Evolutionary conservation across 2,329 filamentous ascomycete species (phyloP).

Genomic region (Rhytidhysteron rufulum): DNA sequence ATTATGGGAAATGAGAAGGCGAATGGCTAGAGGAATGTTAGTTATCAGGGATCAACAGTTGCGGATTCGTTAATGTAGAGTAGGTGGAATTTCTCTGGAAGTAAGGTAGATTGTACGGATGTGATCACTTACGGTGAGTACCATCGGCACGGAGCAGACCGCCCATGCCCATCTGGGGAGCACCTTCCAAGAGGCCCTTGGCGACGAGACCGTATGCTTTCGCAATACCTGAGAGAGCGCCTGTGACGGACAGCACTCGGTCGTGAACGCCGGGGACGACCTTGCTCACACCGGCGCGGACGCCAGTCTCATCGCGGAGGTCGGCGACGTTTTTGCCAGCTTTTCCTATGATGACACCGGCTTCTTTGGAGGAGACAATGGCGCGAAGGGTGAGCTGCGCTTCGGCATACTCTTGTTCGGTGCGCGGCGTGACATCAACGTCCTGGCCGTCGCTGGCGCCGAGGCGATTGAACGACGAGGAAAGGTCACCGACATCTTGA

Average conservation of each 20-base stretch:
- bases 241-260: conserved; percentile 92
- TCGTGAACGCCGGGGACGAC: conserved; percentile 97
- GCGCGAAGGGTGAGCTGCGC: conserved; percentile 90
- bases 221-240: conserved; percentile 80
- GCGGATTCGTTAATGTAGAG: no score
- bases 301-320: conserved; percentile 92
- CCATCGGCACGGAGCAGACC: conserved; percentile 78
- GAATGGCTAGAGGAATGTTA: conserved; percentile 69
- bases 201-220: conserved; percentile 93
- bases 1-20: conserved; percentile 97
- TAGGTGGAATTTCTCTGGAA: not conserved
- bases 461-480: conserved; percentile 41
- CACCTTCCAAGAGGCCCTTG: conserved; percentile 85
- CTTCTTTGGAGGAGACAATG: conserved; percentile 98
- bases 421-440: conserved; percentile 78
- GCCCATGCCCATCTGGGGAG: conserved; percentile 93
- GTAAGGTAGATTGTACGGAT: no score
- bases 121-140: conserved; percentile 76
- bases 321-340: conserved; percentile 97
- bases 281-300: conserved; percentile 98
- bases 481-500: conserved; percentile 34
- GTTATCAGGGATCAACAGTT: no score
- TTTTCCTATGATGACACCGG: conserved; percentile 98
- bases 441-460: conserved; percentile 57
- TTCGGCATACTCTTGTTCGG: conserved; percentile 93